Conservation (phyloP, 495 filamentous ascomycete genomes). For the Penicillium samsonianum region DNA sequence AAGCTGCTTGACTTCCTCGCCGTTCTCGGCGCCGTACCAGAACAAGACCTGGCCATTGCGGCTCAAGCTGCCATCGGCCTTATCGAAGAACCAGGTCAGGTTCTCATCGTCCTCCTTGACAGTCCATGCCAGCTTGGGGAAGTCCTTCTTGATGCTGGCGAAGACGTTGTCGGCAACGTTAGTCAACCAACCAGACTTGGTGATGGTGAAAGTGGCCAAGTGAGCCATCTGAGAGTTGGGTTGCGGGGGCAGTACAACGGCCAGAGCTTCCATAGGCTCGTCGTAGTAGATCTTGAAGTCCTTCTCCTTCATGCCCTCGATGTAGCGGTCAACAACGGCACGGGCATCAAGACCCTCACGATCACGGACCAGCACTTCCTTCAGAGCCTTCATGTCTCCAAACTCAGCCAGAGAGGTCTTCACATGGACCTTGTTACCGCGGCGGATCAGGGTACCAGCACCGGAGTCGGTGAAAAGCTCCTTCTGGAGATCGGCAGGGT, state of each 20-base stretch:
- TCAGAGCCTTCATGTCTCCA: slow-evolving; percentile 71
- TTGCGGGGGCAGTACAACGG: slow-evolving; percentile 79
- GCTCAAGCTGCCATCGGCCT: slow-evolving; percentile 88
- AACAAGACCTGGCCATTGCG: slow-evolving; percentile 88
- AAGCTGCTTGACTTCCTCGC: slow-evolving; percentile 81
- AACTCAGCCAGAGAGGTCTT: slow-evolving; percentile 76
- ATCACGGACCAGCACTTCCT: slow-evolving; percentile 81
- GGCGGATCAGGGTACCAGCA: slow-evolving; percentile 90
- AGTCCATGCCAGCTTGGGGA: slow-evolving; percentile 92
- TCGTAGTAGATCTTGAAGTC: slow-evolving; percentile 95
- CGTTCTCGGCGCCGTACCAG: slow-evolving; percentile 89
- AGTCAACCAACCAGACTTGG: slow-evolving; percentile 91
- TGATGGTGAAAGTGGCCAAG: slow-evolving; percentile 90
- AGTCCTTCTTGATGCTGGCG: slow-evolving; percentile 87
- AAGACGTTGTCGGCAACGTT: slow-evolving; percentile 99
- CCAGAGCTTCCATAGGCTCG: slow-evolving; percentile 93
- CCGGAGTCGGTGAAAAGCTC: slow-evolving; percentile 96
- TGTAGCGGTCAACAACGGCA: slow-evolving; percentile 82
- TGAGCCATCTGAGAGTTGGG: slow-evolving; percentile 61
- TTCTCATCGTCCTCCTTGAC: slow-evolving; percentile 97
- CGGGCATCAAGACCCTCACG: slow-evolving; percentile 81
- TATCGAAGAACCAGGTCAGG: slow-evolving; percentile 97
- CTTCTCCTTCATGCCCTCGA: slow-evolving; percentile 71
- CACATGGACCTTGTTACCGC: slow-evolving; percentile 86
- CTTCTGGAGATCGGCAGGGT: slow-evolving; percentile 91